phyloP scores from a whole-genome alignment of 495 filamentous ascomycete species.

The Penicillium taxi region DNA sequence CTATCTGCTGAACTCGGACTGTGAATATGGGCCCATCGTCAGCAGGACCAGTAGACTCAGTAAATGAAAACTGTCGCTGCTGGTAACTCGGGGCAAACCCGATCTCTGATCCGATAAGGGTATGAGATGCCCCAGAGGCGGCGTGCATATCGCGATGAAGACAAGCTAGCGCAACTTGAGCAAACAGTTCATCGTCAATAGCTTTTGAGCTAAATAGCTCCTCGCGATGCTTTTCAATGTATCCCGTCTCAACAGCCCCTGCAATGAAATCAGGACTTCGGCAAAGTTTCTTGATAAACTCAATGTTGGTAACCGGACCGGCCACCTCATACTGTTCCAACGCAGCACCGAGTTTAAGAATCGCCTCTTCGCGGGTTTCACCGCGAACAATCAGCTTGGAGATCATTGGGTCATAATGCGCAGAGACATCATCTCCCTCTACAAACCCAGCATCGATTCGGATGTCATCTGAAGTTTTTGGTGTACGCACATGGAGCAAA shows the following conservation, averaged over 20 bases:
- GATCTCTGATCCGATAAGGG: conserved; percentile 25
- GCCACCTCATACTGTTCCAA: conserved; percentile 88
- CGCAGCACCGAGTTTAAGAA: conserved; percentile 74
- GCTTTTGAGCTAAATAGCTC: conserved; percentile 55
- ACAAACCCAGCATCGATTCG: conserved; percentile 91
- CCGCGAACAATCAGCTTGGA: conserved; percentile 94
- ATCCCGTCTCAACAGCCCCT: conserved; percentile 91
- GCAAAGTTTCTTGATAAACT: conserved; percentile 85
- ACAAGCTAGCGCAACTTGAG: conserved; percentile 74
- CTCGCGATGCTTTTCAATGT: conserved; percentile 77
- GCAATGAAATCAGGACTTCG: conserved; percentile 71
- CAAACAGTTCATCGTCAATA: conserved; percentile 58
- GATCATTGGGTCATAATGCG: conserved; percentile 99
- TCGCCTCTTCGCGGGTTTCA: conserved; percentile 65
- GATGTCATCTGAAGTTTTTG: conserved; percentile 57
- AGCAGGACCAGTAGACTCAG: conserved; percentile 20
- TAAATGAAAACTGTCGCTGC: conserved; percentile 48
- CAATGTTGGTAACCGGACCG: conserved; percentile 89
- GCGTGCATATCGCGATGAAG: conserved; percentile 36
- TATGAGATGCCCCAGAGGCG: conserved; percentile 12
- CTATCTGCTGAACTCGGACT: conserved; percentile 61
- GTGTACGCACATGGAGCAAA: conserved; percentile 73
- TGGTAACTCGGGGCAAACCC: conserved; percentile 52
- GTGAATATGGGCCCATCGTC: conserved; percentile 39
- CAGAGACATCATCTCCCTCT: conserved; percentile 82